Conservation (phyloP, 1,139 yeast species). For the Suhomyces yuchorum region DNA sequence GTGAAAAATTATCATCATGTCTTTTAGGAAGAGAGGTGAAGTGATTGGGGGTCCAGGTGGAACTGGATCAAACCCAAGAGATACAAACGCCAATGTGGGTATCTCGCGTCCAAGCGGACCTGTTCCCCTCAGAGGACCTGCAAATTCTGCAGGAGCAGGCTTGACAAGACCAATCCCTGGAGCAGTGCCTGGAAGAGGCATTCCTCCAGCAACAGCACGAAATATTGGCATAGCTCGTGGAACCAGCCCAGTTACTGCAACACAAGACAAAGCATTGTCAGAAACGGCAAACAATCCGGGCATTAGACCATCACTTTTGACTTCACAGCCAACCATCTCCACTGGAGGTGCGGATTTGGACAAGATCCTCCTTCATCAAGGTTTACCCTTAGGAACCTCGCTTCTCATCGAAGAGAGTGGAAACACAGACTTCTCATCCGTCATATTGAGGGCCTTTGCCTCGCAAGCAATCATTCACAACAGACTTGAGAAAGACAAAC, state of each 20-base stretch:
- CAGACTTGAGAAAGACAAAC: slow-evolving; percentile 42
- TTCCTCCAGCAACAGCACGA: neutral
- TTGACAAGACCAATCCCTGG: neutral
- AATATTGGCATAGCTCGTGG: slow-evolving; percentile 4
- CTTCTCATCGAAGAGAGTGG: slow-evolving; percentile 81
- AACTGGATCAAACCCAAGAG: slow-evolving; percentile 1
- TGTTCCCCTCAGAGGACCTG: slow-evolving; percentile 8
- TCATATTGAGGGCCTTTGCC: slow-evolving; percentile 68
- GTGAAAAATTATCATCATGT: slow-evolving; percentile 40
- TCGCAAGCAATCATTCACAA: slow-evolving; percentile 80
- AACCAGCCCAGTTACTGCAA: slow-evolving; percentile 6
- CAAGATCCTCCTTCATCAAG: slow-evolving; percentile 74
- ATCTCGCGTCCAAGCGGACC: slow-evolving; percentile 4
- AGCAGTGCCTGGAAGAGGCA: slow-evolving; percentile 1
- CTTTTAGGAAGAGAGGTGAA: slow-evolving; percentile 72
- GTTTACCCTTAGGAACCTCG: slow-evolving; percentile 77
- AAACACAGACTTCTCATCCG: slow-evolving; percentile 85
- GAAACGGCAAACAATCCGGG: slow-evolving; percentile 48
- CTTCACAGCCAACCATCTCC: slow-evolving; percentile 75
- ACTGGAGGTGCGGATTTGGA: slow-evolving; percentile 81
- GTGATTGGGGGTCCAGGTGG: slow-evolving; percentile 38
- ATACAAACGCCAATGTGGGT: slow-evolving; percentile 5
- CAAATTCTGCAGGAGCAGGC: neutral
- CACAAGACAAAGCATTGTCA: slow-evolving; percentile 11
- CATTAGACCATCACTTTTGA: slow-evolving; percentile 71